Evolutionary conservation across 441 rosid species (phyloP).

Genomic region (Cnidoscolus chayamansa): DNA sequence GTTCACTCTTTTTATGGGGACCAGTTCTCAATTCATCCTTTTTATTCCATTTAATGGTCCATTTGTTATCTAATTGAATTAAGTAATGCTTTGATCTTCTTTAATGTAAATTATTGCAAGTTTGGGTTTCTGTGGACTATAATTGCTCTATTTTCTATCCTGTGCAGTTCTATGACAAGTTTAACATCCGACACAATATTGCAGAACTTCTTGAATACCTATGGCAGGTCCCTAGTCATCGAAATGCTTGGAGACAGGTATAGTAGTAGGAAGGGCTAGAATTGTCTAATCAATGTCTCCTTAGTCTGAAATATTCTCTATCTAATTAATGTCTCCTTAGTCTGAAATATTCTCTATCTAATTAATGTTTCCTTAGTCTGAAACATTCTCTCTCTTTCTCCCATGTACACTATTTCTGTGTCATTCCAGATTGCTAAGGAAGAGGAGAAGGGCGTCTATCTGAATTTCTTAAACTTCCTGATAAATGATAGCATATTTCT

Average conservation of each 20-base stretch:
- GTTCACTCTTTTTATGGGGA: not conserved
- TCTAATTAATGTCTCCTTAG: slow-evolving; percentile 9
- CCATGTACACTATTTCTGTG: slow-evolving; percentile 9
- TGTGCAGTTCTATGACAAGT: slow-evolving; percentile 95
- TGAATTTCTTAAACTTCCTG: slow-evolving; percentile 94
- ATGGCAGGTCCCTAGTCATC: slow-evolving; percentile 99
- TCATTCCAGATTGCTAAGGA: slow-evolving; percentile 87
- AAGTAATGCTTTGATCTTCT: not conserved
- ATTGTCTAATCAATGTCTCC: slow-evolving; percentile 6
- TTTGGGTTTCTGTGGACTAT: not conserved
- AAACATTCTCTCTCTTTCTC: not conserved
- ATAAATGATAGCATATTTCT: slow-evolving; percentile 97
- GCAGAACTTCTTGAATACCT: slow-evolving; percentile 97
- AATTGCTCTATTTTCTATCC: slow-evolving; percentile 10
- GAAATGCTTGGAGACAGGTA: slow-evolving; percentile 96
- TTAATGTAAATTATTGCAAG: not conserved
- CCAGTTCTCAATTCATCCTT: not conserved
- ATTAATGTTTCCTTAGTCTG: slow-evolving; percentile 9
- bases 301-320: not conserved
- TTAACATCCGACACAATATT: slow-evolving; percentile 95
- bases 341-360: slow-evolving; percentile 3
- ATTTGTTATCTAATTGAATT: not conserved
- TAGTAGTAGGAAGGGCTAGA: slow-evolving; percentile 12
- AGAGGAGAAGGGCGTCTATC: slow-evolving; percentile 98
- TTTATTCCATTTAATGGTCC: not conserved